Evolutionary conservation across 306 rosid genomes (phyloP).

Genomic region (Abrus pulchellus): DNA sequence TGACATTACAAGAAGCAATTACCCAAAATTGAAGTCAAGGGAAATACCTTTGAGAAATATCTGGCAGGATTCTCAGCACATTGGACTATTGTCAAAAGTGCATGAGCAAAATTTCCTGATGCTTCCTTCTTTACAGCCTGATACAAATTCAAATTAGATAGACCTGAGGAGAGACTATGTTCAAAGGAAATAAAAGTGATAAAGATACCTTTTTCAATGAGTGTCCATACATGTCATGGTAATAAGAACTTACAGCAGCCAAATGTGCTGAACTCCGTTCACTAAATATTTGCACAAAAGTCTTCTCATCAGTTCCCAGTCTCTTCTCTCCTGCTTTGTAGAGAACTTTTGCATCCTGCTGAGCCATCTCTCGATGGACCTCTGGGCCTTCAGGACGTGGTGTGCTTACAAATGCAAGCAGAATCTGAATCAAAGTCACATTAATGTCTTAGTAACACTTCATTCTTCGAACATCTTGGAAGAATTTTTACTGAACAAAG

Average conservation of each 20-base stretch:
- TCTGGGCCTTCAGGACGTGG: slow-evolving; percentile 80
- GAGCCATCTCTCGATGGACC: slow-evolving; percentile 59
- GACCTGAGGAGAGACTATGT: slow-evolving; percentile 4
- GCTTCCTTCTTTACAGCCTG: slow-evolving; percentile 81
- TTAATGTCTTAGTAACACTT: slow-evolving; percentile 25
- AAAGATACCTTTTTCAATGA: slow-evolving; percentile 70
- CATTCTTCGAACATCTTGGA: slow-evolving; percentile 10
- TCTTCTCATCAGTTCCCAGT: slow-evolving; percentile 64
- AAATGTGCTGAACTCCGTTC: slow-evolving; percentile 79
- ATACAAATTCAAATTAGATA: slow-evolving; percentile 29
- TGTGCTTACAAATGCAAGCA: slow-evolving; percentile 67
- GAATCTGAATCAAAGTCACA: slow-evolving; percentile 54
- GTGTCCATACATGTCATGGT: slow-evolving; percentile 59
- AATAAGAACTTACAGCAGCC: slow-evolving; percentile 62
- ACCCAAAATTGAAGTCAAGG: slow-evolving; percentile 18
- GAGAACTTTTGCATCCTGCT: slow-evolving; percentile 54
- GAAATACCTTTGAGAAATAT: slow-evolving; percentile 81
- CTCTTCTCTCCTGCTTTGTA: slow-evolving; percentile 67
- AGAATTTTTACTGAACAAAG: not conserved
- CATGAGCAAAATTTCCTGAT: slow-evolving; percentile 67
- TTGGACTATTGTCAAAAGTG: slow-evolving; percentile 69
- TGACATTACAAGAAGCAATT: slow-evolving; percentile 29
- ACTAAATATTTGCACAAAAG: slow-evolving; percentile 67
- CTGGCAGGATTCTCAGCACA: slow-evolving; percentile 73
- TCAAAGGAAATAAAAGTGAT: slow-evolving; percentile 20